Evolutionary conservation across 176 grass and related monocot genomes (phyloP), one percentile per base, ranked within the genome.

Genomic region (Eleusine coracana): DNA sequence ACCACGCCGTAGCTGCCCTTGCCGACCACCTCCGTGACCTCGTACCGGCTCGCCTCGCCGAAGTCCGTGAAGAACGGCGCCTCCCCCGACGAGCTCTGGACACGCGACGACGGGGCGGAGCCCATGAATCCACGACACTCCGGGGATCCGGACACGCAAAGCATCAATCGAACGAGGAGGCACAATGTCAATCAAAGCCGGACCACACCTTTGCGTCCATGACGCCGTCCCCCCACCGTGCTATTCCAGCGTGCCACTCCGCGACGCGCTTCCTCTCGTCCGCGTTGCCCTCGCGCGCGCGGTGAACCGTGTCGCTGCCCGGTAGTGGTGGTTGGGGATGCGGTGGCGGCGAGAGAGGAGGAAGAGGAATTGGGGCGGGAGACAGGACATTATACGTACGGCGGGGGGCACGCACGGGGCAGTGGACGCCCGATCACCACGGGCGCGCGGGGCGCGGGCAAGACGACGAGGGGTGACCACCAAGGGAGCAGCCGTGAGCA

Each of bases 1-100:
- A 95, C 93, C 13, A 95, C 87, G 23, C 90, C 87, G 40, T 95
- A 95, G 76, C 93, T 95, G 41, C 87, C 93, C 80, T 95, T 95
- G n/a, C 93, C 93, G 4, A 95, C 70, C 74, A 95, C 93, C 76
- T 95, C 93, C 36, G 75, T 39, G 46, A 95, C 79, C 78, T 92
- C 69, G 60, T 92, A 95, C 48, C 93, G 59, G 78, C 25, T 88
- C 17, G 93, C 87, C 50, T 95, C 93, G 25, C 93, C 93, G 27
- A 90, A 95, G 71, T 95, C 90, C 13, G 87, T 95, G 87, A 95
- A 95, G 82, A 95, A 92, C 25, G 79, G 85, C 5, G 79, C 46
- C 85, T 95, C 82, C 34, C 41, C 61, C 20, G 84, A 74, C 20
- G 84, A 74, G 54, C 56, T 78, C 89, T 94, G 81, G 7, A 58